Percentiles rank a stretch among this genome's conserved stretches.
Conservation (phyloP, 2,329 filamentous ascomycete species). For the Diatrype stigma region DNA sequence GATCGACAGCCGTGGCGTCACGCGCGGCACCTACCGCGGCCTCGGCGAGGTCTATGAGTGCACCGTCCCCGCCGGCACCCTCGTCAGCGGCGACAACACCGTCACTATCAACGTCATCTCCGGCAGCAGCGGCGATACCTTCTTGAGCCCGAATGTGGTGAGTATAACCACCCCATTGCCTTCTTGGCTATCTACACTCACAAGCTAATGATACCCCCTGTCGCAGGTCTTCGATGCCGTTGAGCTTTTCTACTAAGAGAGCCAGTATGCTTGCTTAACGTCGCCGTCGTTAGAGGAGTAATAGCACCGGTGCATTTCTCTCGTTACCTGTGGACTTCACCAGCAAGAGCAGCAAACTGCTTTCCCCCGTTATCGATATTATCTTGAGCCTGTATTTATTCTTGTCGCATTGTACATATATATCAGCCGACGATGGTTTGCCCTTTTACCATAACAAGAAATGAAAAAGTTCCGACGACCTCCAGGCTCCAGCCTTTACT, state of each 20-base stretch:
- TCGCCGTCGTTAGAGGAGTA: too few relatives aligned
- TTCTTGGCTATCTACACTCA: neutral
- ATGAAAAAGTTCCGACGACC: too few relatives aligned
- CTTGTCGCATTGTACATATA: too few relatives aligned
- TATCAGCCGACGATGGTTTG: too few relatives aligned
- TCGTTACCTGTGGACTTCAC: too few relatives aligned
- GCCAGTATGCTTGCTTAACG: too few relatives aligned
- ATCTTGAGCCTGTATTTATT: too few relatives aligned
- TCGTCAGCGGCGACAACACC: slow-evolving; percentile 49
- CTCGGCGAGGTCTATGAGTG: slow-evolving; percentile 54
- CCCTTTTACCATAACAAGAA: too few relatives aligned
- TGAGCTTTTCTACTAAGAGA: slow-evolving; percentile 26
- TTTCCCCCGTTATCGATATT: too few relatives aligned
- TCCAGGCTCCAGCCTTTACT: too few relatives aligned
- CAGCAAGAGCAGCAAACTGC: too few relatives aligned
- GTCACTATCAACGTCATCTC: slow-evolving; percentile 48
- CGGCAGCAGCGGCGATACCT: slow-evolving; percentile 44
- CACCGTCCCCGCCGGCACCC: slow-evolving; percentile 43
- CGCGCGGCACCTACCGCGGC: slow-evolving; percentile 54
- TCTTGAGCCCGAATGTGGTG: slow-evolving; percentile 45
- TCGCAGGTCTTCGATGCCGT: slow-evolving; percentile 24
- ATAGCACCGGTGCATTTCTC: too few relatives aligned
- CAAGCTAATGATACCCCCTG: neutral
- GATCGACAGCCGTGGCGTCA: slow-evolving; percentile 54
- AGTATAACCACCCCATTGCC: slow-evolving; percentile 12